Evolutionary conservation across 2,329 filamentous ascomycete genomes (phyloP).

Genomic region (Mycogone perniciosa): DNA sequence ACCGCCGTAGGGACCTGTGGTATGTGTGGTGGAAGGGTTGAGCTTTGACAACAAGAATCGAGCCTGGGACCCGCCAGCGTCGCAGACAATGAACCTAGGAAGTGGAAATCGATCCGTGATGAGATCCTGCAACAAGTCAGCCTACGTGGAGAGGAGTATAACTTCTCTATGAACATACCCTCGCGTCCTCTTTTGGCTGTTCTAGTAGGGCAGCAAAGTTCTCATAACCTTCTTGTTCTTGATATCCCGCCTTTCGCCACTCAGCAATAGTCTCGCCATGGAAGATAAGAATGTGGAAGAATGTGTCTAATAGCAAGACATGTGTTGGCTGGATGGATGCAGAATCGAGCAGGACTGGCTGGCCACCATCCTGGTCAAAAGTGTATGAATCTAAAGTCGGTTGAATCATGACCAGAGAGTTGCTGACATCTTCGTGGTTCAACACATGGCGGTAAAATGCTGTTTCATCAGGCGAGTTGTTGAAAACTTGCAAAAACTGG

Average conservation of each 20-base stretch:
- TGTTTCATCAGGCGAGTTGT: conserved; percentile 97
- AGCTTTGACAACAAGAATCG: conserved; percentile 95
- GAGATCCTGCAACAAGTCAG: conserved; percentile 60
- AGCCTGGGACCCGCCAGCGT: conserved; percentile 95
- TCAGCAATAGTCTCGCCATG: conserved; percentile 96
- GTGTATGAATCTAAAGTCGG: conserved; percentile 96
- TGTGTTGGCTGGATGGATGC: conserved; percentile 93
- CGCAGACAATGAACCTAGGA: conserved; percentile 95
- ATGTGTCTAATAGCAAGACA: conserved; percentile 90
- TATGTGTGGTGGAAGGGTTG: conserved; percentile 96
- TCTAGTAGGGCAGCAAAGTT: conserved; percentile 86
- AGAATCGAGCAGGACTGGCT: conserved; percentile 92
- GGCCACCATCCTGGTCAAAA: conserved; percentile 87
- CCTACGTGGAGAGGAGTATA: background rate
- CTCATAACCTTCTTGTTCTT: conserved; percentile 96
- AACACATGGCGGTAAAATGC: conserved; percentile 98
- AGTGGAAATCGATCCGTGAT: conserved; percentile 98
- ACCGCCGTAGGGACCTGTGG: conserved; percentile 84
- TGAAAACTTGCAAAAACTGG: conserved; percentile 98
- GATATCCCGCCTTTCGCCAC: conserved; percentile 96
- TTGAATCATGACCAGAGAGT: conserved; percentile 98
- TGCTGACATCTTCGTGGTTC: conserved; percentile 94
- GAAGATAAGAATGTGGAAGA: conserved; percentile 99
- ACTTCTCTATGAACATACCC: conserved; percentile 50
- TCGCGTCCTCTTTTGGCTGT: conserved; percentile 92